Evolutionary conservation across 306 rosid species (phyloP).

Genomic region (Astragalus glycyphyllos): DNA sequence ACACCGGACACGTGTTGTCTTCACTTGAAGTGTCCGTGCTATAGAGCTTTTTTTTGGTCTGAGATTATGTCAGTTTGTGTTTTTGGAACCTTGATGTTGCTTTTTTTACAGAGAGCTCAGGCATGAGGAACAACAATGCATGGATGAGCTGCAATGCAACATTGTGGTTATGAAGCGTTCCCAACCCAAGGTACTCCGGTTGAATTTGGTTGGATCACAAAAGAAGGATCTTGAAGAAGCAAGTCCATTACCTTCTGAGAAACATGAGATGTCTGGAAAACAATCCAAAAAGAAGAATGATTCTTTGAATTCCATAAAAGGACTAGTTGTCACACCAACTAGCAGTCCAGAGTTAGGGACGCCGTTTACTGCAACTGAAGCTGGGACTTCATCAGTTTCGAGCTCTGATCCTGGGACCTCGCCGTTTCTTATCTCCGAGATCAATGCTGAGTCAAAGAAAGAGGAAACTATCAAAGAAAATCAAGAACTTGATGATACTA

Average conservation of each 20-base stretch:
- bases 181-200: constrained; percentile 89
- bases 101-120: constrained; percentile 75
- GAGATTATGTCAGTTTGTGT: constrained; percentile 9
- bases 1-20: too few species aligned
- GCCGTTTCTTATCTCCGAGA: constrained; percentile 75
- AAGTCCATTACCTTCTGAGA: constrained; percentile 54
- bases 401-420: constrained; percentile 97
- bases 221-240: constrained; percentile 65
- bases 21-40: too few species aligned
- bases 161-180: constrained; percentile 94
- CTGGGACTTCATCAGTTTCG: constrained; percentile 89
- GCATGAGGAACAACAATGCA: constrained; percentile 88
- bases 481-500: constrained; percentile 63
- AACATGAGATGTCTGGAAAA: constrained; percentile 55
- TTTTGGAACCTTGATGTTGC: constrained; percentile 27
- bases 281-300: constrained; percentile 56
- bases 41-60: too few species aligned
- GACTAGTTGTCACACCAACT: constrained; percentile 80
- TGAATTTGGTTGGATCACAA: constrained; percentile 79
- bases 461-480: constrained; percentile 65
- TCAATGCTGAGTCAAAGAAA: constrained; percentile 68
- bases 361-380: constrained; percentile 86
- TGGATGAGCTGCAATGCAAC: constrained; percentile 95
- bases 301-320: constrained; percentile 60
- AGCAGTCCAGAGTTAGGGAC: constrained; percentile 96